Percentiles rank a stretch among this genome's conserved stretches.
Conservation (phyloP, 1,284 basidiomycete species). For the Bjerkandera adusta region DNA sequence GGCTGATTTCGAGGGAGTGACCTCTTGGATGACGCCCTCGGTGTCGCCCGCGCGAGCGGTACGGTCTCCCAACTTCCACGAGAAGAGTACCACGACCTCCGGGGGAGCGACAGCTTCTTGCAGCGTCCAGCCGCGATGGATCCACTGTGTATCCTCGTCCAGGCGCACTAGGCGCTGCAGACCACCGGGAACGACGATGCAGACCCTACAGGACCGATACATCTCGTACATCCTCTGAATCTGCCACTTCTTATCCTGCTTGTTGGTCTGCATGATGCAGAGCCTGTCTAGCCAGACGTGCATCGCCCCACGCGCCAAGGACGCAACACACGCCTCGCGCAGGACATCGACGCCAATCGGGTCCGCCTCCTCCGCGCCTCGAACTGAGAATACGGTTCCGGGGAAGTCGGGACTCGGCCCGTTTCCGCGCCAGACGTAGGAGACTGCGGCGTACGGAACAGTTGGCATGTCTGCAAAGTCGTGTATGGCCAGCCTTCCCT, state of each 20-base stretch:
- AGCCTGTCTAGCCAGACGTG: slow-evolving; percentile 18
- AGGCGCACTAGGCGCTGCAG: slow-evolving; percentile 17
- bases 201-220: slow-evolving; percentile 6
- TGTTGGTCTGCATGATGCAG: slow-evolving; percentile 12
- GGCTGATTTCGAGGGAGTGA: background rate
- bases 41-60: too few species aligned
- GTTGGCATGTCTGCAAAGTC: too few species aligned
- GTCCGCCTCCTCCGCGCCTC: slow-evolving; percentile 18
- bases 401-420: background rate
- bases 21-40: background rate
- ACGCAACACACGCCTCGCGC: slow-evolving; percentile 8
- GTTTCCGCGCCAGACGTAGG: slow-evolving; percentile 11
- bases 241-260: slow-evolving; percentile 15
- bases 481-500: too few species aligned
- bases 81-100: too few species aligned
- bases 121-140: slow-evolving; percentile 19
- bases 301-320: slow-evolving; percentile 1
- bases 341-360: slow-evolving; percentile 20
- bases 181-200: slow-evolving; percentile 16
- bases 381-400: slow-evolving; percentile 12
- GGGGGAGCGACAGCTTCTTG: slow-evolving; percentile 16
- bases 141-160: slow-evolving; percentile 20
- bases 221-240: slow-evolving; percentile 12
- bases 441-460: slow-evolving; percentile 6
- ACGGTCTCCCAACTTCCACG: too few species aligned